Conservation (phyloP, 2,329 filamentous ascomycete genomes). For the Penicillium rolfsii region DNA sequence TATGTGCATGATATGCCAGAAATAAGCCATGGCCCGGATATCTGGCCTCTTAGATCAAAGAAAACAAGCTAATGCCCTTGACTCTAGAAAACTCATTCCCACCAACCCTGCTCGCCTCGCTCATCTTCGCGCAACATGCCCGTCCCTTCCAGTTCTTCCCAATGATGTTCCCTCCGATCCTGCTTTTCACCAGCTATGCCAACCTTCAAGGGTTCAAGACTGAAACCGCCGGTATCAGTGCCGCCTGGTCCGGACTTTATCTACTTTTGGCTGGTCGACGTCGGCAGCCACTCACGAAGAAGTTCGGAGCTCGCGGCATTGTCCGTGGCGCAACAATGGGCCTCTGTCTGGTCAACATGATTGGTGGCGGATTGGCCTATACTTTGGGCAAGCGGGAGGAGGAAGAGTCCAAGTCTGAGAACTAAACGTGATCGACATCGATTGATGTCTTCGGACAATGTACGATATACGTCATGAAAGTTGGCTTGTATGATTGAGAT, state of each 20-base stretch:
- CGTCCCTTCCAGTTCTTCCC: constrained; percentile 68
- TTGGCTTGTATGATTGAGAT: neutral
- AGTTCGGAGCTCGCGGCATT: constrained; percentile 50
- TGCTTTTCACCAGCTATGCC: constrained; percentile 68
- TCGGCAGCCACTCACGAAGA: constrained; percentile 52
- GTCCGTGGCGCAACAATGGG: constrained; percentile 52
- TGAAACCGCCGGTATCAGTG: constrained; percentile 65
- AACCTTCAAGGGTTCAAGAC: constrained; percentile 66
- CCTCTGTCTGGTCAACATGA: constrained; percentile 50
- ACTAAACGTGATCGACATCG: neutral
- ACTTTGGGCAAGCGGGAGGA: constrained; percentile 47
- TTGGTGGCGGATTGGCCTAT: constrained; percentile 53
- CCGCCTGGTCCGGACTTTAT: constrained; percentile 68
- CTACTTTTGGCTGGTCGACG: constrained; percentile 64
- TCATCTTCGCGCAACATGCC: constrained; percentile 67
- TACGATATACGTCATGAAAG: constrained; percentile 15
- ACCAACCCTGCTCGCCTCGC: constrained; percentile 65
- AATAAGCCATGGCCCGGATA: neutral
- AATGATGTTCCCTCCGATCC: constrained; percentile 68
- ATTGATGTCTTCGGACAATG: constrained; percentile 1
- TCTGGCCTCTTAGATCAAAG: neutral
- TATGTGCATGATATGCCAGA: constrained; percentile 28
- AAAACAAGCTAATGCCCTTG: constrained; percentile 1
- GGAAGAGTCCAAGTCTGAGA: constrained; percentile 32
- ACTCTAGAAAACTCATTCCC: constrained; percentile 64